Evolutionary conservation across 1,284 basidiomycete genomes (phyloP), one percentile per base, ranked within the genome.

Genomic region (Marasmius fiardii): DNA sequence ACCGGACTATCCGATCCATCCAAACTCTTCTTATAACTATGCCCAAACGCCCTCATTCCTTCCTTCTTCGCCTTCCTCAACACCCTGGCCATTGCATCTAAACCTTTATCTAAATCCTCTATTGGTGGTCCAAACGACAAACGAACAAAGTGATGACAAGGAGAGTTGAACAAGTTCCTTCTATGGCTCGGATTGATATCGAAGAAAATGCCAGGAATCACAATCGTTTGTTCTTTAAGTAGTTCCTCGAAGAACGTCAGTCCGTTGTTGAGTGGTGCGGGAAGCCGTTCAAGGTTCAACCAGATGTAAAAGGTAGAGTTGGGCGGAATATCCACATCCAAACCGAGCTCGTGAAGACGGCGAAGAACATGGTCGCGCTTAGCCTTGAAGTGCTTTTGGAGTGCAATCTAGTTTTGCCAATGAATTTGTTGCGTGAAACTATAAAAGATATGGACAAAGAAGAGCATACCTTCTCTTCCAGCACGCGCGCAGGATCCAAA

Each of bases 201-300:
- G 64, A 96, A 96, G 79, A 95, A 95, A 60, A 95, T 89, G 37
- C 90, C 90, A 10, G 92, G 92, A 51, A 94, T 92, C 54, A 93
- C 90, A 61, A 95, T 94, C 24, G 90, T 88, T 70, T 91, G 83
- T 71, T 95, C 92, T 70, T 94, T 95, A 44, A 98, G 79, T 35
- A 93, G 76, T 71, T 97, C 95, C 67, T 98, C 95, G 67, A 97
- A 97, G 83, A 98, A 96, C 28, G 90, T 92, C 64, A 97, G 74
- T 20, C 95, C 95, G 63, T 92, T 92, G 74, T 94, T 93, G 43
- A 97, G 71, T 5, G 93, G 95, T 5, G 81, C 63, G 7, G 91
- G 89, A 31, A 96, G 79, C 51, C 75, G 76, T 63, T 86, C 85
- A 21, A 98, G 77, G 72, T 92, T 90, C 53, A 95, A 81, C 93